Evolutionary conservation across 805 yeast species (phyloP).

Genomic region (Candida nemodendra): DNA sequence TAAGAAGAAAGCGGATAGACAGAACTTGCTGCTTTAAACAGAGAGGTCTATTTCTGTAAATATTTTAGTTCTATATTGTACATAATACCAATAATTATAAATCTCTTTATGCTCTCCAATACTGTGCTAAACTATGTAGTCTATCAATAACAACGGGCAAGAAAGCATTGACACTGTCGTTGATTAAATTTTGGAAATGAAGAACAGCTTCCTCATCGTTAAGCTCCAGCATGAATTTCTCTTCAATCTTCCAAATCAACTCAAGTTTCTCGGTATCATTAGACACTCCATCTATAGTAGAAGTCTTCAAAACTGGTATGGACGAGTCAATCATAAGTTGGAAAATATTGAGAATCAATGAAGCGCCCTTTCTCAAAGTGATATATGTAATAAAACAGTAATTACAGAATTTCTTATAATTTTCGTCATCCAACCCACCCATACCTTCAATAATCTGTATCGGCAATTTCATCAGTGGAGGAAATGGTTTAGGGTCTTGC

Average conservation of each 20-base stretch:
- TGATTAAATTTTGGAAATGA: slow-evolving; percentile 91
- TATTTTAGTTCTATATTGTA: not conserved
- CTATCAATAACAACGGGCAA: slow-evolving; percentile 94
- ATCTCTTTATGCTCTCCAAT: slow-evolving; percentile 82
- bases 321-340: slow-evolving; percentile 92
- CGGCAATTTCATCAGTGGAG: slow-evolving; percentile 96
- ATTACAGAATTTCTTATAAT: slow-evolving; percentile 82
- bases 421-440: slow-evolving; percentile 89
- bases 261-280: slow-evolving; percentile 70
- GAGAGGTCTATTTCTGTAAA: slow-evolving; percentile 3
- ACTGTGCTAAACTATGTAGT: slow-evolving; percentile 92
- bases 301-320: slow-evolving; percentile 76
- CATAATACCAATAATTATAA: too few relatives aligned
- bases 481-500: slow-evolving; percentile 97
- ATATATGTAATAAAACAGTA: slow-evolving; percentile 95
- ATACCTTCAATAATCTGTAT: slow-evolving; percentile 96
- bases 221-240: slow-evolving; percentile 89
- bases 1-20: slow-evolving; percentile 21
- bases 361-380: slow-evolving; percentile 84
- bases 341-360: slow-evolving; percentile 83
- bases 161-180: slow-evolving; percentile 90
- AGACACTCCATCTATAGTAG: slow-evolving; percentile 22
- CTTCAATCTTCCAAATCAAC: slow-evolving; percentile 88
- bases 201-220: slow-evolving; percentile 94
- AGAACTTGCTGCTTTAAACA: slow-evolving; percentile 4